These are phyloP conservation scores for Baorangia bicolor DNA, from an alignment of 768 basidiomycete species.

Conservation along the genomic window DNA sequence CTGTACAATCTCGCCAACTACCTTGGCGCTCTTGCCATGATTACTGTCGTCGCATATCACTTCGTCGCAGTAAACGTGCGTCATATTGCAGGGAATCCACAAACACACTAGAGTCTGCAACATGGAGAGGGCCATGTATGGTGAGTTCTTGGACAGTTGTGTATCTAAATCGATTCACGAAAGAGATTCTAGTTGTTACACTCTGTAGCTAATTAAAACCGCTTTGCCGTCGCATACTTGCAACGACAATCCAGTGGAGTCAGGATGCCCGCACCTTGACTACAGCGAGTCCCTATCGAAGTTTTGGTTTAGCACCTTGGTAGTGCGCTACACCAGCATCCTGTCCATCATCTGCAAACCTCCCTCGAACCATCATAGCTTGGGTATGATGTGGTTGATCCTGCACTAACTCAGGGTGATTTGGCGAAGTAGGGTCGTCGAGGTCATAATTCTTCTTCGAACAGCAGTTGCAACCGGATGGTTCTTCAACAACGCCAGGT, in stretches of 20 bases:
- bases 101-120: slow-evolving; percentile 2
- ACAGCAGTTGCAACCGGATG: slow-evolving; percentile 14
- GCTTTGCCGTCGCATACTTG: background rate
- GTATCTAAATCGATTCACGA: background rate
- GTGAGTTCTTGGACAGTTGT: slow-evolving; percentile 3
- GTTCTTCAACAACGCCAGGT: slow-evolving; percentile 4
- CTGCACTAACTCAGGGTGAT: slow-evolving; percentile 9
- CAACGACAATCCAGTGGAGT: background rate
- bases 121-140: background rate
- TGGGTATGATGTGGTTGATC: slow-evolving; percentile 14
- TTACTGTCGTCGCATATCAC: slow-evolving; percentile 87
- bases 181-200: background rate
- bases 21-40: slow-evolving; percentile 82
- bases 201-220: background rate
- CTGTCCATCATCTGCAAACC: slow-evolving; percentile 9
- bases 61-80: slow-evolving; percentile 83
- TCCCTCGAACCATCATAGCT: slow-evolving; percentile 16
- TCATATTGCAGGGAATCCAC: slow-evolving; percentile 33
- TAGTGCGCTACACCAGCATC: slow-evolving; percentile 7
- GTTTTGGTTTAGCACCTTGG: slow-evolving; percentile 19
- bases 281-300: background rate
- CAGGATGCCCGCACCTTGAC: background rate
- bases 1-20: slow-evolving; percentile 81
- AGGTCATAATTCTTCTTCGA: slow-evolving; percentile 9
- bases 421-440: background rate